These are phyloP conservation scores for Plasmodium coatneyi DNA, from an alignment of 169 alveolate genomes.

Conservation along the genomic window DNA sequence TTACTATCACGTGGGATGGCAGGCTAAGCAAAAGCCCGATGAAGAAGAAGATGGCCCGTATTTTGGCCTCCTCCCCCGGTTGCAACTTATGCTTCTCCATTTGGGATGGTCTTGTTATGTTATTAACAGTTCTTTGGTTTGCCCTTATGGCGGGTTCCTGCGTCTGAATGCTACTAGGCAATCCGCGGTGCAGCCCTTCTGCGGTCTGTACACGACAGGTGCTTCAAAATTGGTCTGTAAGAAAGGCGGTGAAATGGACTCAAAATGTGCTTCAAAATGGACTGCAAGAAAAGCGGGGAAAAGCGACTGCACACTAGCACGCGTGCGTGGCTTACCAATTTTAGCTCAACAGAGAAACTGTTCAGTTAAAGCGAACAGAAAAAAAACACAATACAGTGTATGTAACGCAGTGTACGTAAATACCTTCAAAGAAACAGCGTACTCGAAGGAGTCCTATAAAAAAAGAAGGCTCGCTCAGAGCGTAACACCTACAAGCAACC, in stretches of 20 bases:
- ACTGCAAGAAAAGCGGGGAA: no score
- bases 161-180: neutral
- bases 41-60: constrained; percentile 24
- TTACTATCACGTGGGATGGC: constrained; percentile 41
- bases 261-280: neutral
- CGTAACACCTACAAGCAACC: neutral
- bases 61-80: constrained; percentile 10
- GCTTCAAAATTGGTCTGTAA: no score
- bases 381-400: neutral
- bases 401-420: neutral
- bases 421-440: neutral
- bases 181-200: neutral
- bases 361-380: neutral
- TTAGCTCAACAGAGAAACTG: neutral
- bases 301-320: neutral
- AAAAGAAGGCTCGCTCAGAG: neutral
- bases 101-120: neutral
- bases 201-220: neutral
- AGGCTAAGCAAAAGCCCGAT: constrained; percentile 37
- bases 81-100: neutral
- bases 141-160: neutral
- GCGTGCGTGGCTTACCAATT: neutral
- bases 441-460: neutral
- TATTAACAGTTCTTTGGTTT: no score
- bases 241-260: neutral